Percentiles rank a stretch among this genome's conserved stretches.
These are phyloP conservation scores for Aspergillus taichungensis DNA, from an alignment of 495 filamentous ascomycete genomes.

Conservation along the genomic window DNA sequence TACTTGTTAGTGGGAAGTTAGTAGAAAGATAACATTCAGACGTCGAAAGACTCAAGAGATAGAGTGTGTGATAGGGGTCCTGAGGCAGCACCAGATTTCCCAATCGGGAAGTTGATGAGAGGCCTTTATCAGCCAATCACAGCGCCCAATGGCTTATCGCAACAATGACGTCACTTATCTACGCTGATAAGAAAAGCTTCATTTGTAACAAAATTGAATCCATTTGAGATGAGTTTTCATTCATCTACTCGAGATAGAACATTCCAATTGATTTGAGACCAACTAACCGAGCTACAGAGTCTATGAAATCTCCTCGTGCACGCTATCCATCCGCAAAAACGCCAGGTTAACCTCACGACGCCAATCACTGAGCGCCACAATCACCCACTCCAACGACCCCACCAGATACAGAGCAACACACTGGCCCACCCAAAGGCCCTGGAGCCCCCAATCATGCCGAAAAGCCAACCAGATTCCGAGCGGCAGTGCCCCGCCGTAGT, in stretches of 20 bases:
- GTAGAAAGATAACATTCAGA: too few relatives aligned
- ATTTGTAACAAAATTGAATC: too few relatives aligned
- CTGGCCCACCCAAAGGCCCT: slow-evolving; percentile 80
- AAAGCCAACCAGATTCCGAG: slow-evolving; percentile 82
- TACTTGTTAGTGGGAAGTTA: too few relatives aligned
- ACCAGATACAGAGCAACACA: slow-evolving; percentile 85
- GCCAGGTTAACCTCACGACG: slow-evolving; percentile 67
- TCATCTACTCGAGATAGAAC: too few relatives aligned
- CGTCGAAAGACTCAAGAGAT: too few relatives aligned
- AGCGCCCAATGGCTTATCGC: background rate
- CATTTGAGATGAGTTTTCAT: too few relatives aligned
- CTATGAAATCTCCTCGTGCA: slow-evolving; percentile 8
- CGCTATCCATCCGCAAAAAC: slow-evolving; percentile 66
- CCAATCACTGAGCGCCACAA: slow-evolving; percentile 75
- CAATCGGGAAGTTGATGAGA: too few relatives aligned
- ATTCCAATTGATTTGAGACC: background rate
- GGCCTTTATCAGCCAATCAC: too few relatives aligned
- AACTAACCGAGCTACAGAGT: too few relatives aligned
- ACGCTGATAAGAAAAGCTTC: too few relatives aligned
- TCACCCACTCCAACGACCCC: slow-evolving; percentile 68
- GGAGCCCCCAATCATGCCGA: slow-evolving; percentile 71
- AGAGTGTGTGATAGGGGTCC: too few relatives aligned
- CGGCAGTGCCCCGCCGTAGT: slow-evolving; percentile 79
- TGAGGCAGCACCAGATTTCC: too few relatives aligned
- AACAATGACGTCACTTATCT: slow-evolving; percentile 8